Percentiles rank a stretch among this genome's conserved stretches.
These are phyloP conservation scores for Pichia nakasei DNA, from an alignment of 805 yeast species.

Conservation along the genomic window DNA sequence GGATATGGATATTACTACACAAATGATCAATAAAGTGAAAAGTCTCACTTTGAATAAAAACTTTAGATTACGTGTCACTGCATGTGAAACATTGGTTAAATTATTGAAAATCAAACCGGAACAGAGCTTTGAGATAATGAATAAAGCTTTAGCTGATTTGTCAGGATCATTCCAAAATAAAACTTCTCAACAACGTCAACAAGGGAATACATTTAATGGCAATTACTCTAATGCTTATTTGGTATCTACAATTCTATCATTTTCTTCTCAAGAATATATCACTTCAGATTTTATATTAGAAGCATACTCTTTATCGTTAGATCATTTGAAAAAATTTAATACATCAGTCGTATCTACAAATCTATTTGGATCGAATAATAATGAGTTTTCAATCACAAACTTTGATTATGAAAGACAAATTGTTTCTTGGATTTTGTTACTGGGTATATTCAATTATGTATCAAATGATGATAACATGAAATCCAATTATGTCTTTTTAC, in stretches of 20 bases:
- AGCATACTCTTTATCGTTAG: constrained; percentile 22
- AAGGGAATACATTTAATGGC: constrained; percentile 19
- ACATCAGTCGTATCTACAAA: constrained; percentile 28
- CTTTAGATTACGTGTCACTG: constrained; percentile 33
- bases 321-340: constrained; percentile 26
- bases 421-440: constrained; percentile 53
- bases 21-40: constrained; percentile 28
- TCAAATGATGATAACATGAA: constrained; percentile 17
- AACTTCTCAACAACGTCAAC: constrained; percentile 13
- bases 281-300: constrained; percentile 26
- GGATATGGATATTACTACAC: constrained; percentile 18
- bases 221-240: constrained; percentile 26
- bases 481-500: constrained; percentile 41
- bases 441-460: constrained; percentile 52
- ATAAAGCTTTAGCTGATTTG: constrained; percentile 29
- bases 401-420: constrained; percentile 29
- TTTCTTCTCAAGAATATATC: constrained; percentile 23
- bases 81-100: constrained; percentile 29
- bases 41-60: constrained; percentile 31
- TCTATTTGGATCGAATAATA: constrained; percentile 24
- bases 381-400: constrained; percentile 21
- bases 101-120: constrained; percentile 29
- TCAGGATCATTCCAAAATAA: constrained; percentile 26
- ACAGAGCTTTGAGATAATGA: constrained; percentile 22
- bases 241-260: constrained; percentile 25